phyloP scores from a whole-genome alignment of 176 grass and related monocot genomes.

The Lolium rigidum region DNA sequence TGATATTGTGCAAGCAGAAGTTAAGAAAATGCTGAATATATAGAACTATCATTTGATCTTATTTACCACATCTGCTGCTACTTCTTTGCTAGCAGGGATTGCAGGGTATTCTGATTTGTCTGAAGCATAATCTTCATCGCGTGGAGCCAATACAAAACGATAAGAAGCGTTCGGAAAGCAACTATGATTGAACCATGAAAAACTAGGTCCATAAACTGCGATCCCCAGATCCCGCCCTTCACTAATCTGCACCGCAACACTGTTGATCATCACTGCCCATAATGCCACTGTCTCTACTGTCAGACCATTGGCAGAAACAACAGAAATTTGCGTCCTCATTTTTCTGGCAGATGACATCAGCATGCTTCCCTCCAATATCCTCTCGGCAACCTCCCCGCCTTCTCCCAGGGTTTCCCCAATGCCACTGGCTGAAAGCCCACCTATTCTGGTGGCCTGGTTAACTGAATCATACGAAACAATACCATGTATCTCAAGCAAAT shows the following conservation, averaged over 20 bases:
- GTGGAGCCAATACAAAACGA: conserved; percentile 46
- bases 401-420: conserved; percentile 55
- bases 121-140: conserved; percentile 24
- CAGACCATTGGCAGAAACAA: neutral
- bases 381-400: conserved; percentile 56
- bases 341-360: conserved; percentile 67
- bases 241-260: conserved; percentile 76
- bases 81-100: conserved; percentile 48
- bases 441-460: conserved; percentile 45
- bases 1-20: conserved; percentile 24
- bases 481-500: conserved; percentile 44
- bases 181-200: conserved; percentile 98
- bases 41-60: conserved; percentile 23
- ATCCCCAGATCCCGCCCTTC: conserved; percentile 61
- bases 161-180: conserved; percentile 83
- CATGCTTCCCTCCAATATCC: conserved; percentile 57
- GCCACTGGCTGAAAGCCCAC: conserved; percentile 65
- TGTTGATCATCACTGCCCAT: conserved; percentile 75
- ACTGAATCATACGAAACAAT: conserved; percentile 36
- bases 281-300: conserved; percentile 56
- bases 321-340: neutral
- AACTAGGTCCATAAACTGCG: conserved; percentile 71
- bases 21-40: neutral
- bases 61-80: conserved; percentile 48
- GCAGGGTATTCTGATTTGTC: conserved; percentile 38